These are phyloP conservation scores for Fraxinus latifolia DNA, from an alignment of 305 asterid genomes.

Conservation along the genomic window DNA sequence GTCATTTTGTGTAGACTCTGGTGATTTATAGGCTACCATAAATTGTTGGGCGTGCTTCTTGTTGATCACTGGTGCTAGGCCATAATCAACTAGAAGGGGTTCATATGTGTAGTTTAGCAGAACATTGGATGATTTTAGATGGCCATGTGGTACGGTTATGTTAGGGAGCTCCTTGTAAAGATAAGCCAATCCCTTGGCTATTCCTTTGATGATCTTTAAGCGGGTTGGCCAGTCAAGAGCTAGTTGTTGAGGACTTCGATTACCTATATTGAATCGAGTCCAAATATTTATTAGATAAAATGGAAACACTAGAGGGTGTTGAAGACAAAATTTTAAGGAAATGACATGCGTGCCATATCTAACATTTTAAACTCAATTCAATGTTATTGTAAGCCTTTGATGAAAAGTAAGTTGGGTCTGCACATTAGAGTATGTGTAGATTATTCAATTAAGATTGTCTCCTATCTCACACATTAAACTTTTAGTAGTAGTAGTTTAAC, in stretches of 20 bases:
- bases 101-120: constrained; percentile 24
- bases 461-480: background rate
- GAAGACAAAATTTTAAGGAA: background rate
- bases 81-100: constrained; percentile 38
- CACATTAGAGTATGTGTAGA: background rate
- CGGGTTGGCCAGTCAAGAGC: constrained; percentile 40
- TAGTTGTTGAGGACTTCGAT: constrained; percentile 22
- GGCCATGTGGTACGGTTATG: constrained; percentile 35
- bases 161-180: constrained; percentile 29
- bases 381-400: background rate
- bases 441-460: background rate
- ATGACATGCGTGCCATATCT: background rate
- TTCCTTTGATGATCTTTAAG: constrained; percentile 40
- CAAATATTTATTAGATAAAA: background rate
- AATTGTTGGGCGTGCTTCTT: constrained; percentile 38
- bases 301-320: background rate
- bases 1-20: constrained; percentile 26
- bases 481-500: background rate
- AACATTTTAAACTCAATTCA: background rate
- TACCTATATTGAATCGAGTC: constrained; percentile 19
- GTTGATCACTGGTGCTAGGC: constrained; percentile 33
- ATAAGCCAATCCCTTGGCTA: constrained; percentile 35
- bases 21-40: constrained; percentile 44
- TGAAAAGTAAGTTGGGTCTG: background rate
- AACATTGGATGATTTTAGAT: constrained; percentile 43